Conservation (phyloP, 352 stramenopile species). For the Phytophthora sp. region DNA sequence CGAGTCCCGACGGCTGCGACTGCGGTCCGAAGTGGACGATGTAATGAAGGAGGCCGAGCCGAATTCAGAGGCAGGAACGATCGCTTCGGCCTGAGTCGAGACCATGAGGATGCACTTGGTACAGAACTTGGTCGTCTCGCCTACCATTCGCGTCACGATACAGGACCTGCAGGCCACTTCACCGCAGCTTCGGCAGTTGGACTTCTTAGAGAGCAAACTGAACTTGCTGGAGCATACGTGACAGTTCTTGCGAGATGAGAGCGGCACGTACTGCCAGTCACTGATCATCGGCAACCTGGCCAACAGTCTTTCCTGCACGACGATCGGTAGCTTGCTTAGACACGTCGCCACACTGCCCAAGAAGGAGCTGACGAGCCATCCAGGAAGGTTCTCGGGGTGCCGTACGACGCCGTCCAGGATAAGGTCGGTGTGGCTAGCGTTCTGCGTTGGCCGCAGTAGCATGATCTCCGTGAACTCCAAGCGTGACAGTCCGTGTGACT, state of each 20-base stretch:
- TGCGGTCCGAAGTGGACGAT: conserved; percentile 34
- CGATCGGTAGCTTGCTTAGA: conserved; percentile 55
- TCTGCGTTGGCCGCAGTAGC: conserved; percentile 48
- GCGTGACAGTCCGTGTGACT: conserved; percentile 62
- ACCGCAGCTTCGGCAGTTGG: conserved; percentile 74
- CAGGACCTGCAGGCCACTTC: conserved; percentile 84
- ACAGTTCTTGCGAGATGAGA: conserved; percentile 59
- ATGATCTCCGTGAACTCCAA: conserved; percentile 59
- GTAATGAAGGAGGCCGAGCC: conserved; percentile 43
- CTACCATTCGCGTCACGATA: conserved; percentile 58
- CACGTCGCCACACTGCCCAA: conserved; percentile 43
- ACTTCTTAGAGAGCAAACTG: conserved; percentile 75
- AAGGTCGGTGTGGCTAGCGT: conserved; percentile 61
- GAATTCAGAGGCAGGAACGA: conserved; percentile 31
- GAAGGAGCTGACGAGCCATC: conserved; percentile 50
- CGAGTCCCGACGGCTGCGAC: conserved; percentile 32
- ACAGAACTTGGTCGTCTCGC: conserved; percentile 71
- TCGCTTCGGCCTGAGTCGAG: conserved; percentile 43
- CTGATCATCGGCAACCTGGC: conserved; percentile 53
- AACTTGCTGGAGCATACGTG: conserved; percentile 71
- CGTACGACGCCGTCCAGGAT: conserved; percentile 54
- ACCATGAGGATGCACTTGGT: conserved; percentile 75
- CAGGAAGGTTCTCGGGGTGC: conserved; percentile 44
- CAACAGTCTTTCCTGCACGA: conserved; percentile 58
- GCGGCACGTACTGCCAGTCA: conserved; percentile 53